These are phyloP conservation scores for Colletotrichum costaricense DNA, from an alignment of 2,329 filamentous ascomycete genomes.

Conservation along the genomic window DNA sequence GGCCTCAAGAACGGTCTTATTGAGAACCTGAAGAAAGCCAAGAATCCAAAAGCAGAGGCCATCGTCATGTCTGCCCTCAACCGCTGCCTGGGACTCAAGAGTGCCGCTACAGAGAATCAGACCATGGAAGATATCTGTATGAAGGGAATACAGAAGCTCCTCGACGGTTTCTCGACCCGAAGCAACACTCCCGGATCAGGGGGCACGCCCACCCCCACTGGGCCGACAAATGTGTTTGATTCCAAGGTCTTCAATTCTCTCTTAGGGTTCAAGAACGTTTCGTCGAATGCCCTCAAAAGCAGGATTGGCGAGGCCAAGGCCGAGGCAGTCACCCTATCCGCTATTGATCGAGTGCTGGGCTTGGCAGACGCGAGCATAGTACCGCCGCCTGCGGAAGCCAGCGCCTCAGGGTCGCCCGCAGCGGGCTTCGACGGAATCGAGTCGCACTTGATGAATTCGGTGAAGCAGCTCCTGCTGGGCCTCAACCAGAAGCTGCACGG, in stretches of 20 bases:
- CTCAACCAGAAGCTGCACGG: conserved; percentile 51
- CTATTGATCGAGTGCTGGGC: conserved; percentile 62
- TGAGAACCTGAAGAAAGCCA: conserved; percentile 56
- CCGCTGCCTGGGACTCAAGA: conserved; percentile 60
- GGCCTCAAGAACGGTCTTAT: conserved; percentile 60
- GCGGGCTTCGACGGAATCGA: conserved; percentile 52
- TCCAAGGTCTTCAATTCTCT: conserved; percentile 55
- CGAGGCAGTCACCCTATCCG: conserved; percentile 60
- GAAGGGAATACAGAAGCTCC: conserved; percentile 54
- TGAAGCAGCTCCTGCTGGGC: conserved; percentile 51
- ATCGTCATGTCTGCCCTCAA: conserved; percentile 66
- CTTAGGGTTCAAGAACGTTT: conserved; percentile 58
- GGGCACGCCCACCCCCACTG: conserved; percentile 38
- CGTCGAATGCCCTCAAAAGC: conserved; percentile 53
- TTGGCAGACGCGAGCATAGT: conserved; percentile 57
- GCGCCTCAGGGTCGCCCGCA: conserved; percentile 19
- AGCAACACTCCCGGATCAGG: conserved; percentile 46
- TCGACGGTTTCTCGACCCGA: conserved; percentile 53
- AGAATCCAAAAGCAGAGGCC: conserved; percentile 55
- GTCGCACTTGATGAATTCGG: conserved; percentile 53
- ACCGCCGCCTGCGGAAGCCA: conserved; percentile 39
- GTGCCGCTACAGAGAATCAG: conserved; percentile 55
- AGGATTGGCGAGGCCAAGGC: conserved; percentile 54
- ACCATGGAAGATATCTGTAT: conserved; percentile 60
- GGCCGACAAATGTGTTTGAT: conserved; percentile 40